phyloP scores from a whole-genome alignment of 768 basidiomycete genomes.

The Rhizopogon vulgaris region DNA sequence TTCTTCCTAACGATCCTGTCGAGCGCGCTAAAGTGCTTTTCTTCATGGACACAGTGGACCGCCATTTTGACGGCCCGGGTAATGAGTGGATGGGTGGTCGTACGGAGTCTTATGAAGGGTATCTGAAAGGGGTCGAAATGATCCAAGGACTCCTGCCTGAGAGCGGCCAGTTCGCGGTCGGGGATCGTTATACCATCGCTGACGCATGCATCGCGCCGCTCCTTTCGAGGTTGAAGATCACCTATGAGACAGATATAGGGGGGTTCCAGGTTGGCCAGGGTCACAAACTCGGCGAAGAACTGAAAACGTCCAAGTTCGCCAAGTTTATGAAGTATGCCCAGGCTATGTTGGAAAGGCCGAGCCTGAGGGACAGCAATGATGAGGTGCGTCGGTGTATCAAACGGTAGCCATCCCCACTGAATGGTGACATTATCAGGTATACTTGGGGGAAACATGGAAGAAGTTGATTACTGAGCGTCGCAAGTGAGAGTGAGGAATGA shows the following conservation, averaged over 20 bases:
- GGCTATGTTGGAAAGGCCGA: constrained; percentile 42
- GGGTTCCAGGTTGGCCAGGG: constrained; percentile 44
- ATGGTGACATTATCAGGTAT: neutral
- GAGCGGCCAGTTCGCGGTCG: constrained; percentile 28
- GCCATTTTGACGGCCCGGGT: constrained; percentile 33
- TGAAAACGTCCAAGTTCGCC: constrained; percentile 38
- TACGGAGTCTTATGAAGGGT: constrained; percentile 32
- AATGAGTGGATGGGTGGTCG: constrained; percentile 21
- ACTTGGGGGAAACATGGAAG: neutral
- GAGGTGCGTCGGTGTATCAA: constrained; percentile 28
- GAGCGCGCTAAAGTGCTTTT: constrained; percentile 51
- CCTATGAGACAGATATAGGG: constrained; percentile 44
- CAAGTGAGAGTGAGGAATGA: neutral
- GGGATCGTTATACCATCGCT: constrained; percentile 34
- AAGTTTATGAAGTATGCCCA: constrained; percentile 42
- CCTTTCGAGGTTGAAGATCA: constrained; percentile 41
- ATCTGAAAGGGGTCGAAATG: constrained; percentile 37
- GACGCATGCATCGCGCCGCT: constrained; percentile 56
- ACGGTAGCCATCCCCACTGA: neutral
- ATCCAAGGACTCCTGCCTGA: constrained; percentile 44
- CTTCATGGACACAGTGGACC: constrained; percentile 50
- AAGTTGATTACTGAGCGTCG: neutral
- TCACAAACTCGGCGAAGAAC: constrained; percentile 31
- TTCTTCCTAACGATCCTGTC: constrained; percentile 51
- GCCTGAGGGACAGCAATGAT: constrained; percentile 48